These are phyloP conservation scores for Candida sithepensis DNA, from an alignment of 805 yeast species.

Conservation along the genomic window DNA sequence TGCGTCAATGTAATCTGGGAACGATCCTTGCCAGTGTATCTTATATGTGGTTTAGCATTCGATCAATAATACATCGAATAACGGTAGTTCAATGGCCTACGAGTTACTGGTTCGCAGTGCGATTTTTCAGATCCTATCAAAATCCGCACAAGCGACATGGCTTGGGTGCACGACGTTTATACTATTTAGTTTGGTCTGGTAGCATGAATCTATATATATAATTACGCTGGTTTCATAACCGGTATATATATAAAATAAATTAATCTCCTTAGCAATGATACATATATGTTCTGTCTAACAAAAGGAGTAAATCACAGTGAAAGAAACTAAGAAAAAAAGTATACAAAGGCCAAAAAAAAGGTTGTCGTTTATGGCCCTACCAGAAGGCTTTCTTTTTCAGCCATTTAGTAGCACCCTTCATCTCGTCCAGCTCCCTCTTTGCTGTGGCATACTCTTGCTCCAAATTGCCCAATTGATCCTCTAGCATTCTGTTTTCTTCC, in stretches of 20 bases:
- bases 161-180: neutral
- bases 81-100: too few species aligned
- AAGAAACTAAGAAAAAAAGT: neutral
- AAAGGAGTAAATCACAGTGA: too few species aligned
- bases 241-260: too few species aligned
- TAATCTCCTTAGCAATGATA: too few species aligned
- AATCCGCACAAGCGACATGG: neutral
- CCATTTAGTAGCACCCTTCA: slow-evolving; percentile 35
- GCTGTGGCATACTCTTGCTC: slow-evolving; percentile 29
- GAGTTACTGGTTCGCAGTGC: neutral
- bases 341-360: neutral
- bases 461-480: slow-evolving; percentile 45
- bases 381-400: slow-evolving; percentile 29
- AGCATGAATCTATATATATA: too few species aligned
- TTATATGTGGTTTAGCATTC: too few species aligned
- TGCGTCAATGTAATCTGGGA: too few species aligned
- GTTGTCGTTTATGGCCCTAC: slow-evolving; percentile 10
- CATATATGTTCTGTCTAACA: too few species aligned
- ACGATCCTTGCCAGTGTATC: too few species aligned
- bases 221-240: too few species aligned
- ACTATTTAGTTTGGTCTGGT: neutral
- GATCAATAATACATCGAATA: too few species aligned
- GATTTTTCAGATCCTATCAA: neutral
- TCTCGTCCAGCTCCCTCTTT: slow-evolving; percentile 33
- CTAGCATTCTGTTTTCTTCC: slow-evolving; percentile 55